phyloP scores from a whole-genome alignment of 805 yeast species.

The Yueomyces sinensis region DNA sequence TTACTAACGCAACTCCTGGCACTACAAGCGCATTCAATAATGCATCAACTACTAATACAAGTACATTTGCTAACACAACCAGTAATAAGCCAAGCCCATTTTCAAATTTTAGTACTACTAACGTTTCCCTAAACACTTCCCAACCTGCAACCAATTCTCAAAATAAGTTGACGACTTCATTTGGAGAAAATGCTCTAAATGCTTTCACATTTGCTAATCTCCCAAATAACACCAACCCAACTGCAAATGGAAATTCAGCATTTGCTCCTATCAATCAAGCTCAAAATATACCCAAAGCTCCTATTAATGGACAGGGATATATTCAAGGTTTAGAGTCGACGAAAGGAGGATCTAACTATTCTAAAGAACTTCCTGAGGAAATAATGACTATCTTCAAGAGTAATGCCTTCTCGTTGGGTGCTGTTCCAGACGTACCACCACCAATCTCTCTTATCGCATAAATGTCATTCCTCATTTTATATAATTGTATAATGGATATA shows the following conservation, averaged over 20 bases:
- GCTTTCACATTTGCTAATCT: too few species aligned
- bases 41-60: not conserved
- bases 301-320: not conserved
- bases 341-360: conserved; percentile 4
- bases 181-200: too few species aligned
- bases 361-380: conserved; percentile 30
- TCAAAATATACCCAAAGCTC: not conserved
- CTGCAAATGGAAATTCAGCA: too few species aligned
- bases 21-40: conserved; percentile 5
- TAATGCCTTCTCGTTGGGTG: conserved; percentile 38
- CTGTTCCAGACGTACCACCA: conserved; percentile 63
- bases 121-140: too few species aligned
- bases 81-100: too few species aligned
- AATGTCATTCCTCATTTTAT: too few species aligned
- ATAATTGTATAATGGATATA: too few species aligned
- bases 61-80: not conserved
- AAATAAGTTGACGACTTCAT: too few species aligned
- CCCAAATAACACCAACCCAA: too few species aligned
- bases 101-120: too few species aligned
- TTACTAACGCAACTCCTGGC: not conserved
- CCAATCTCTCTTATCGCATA: conserved; percentile 30
- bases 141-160: too few species aligned
- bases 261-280: not conserved
- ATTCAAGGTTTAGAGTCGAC: not conserved
- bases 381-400: conserved; percentile 37